phyloP scores from a whole-genome alignment of 164 flowering plant species.

The Pachysandra terminalis region DNA sequence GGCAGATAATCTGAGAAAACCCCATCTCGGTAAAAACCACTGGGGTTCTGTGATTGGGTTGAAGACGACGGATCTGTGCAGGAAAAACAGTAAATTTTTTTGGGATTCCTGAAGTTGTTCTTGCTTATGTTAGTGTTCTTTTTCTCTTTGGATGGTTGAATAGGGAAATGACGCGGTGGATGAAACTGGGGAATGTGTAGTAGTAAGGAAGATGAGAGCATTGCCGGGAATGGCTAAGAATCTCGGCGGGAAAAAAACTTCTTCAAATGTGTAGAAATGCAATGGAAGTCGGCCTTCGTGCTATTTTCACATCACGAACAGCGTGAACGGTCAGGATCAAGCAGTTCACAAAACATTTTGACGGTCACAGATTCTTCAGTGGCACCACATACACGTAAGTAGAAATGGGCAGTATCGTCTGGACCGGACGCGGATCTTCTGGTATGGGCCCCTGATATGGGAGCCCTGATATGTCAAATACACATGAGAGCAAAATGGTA shows the following conservation, averaged over 20 bases:
- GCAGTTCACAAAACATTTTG: too few relatives aligned
- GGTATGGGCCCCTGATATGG: too few relatives aligned
- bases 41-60: background rate
- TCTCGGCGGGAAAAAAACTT: background rate
- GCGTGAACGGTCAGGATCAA: too few relatives aligned
- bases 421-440: too few relatives aligned
- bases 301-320: too few relatives aligned
- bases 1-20: slow-evolving; percentile 5
- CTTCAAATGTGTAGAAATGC: too few relatives aligned
- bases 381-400: too few relatives aligned
- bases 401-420: too few relatives aligned
- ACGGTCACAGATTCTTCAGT: too few relatives aligned
- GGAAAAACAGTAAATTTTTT: slow-evolving; percentile 2
- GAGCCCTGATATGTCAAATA: too few relatives aligned
- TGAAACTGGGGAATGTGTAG: slow-evolving; percentile 2
- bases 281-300: too few relatives aligned
- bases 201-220: background rate
- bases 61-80: slow-evolving; percentile 6
- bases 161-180: background rate
- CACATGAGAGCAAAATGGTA: too few relatives aligned
- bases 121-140: background rate
- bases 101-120: background rate
- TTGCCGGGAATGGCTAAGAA: background rate
- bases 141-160: slow-evolving; percentile 10
- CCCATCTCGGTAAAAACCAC: slow-evolving; percentile 8